phyloP scores from a whole-genome alignment of 1,284 basidiomycete genomes.

The Gymnopus androsaceus region DNA sequence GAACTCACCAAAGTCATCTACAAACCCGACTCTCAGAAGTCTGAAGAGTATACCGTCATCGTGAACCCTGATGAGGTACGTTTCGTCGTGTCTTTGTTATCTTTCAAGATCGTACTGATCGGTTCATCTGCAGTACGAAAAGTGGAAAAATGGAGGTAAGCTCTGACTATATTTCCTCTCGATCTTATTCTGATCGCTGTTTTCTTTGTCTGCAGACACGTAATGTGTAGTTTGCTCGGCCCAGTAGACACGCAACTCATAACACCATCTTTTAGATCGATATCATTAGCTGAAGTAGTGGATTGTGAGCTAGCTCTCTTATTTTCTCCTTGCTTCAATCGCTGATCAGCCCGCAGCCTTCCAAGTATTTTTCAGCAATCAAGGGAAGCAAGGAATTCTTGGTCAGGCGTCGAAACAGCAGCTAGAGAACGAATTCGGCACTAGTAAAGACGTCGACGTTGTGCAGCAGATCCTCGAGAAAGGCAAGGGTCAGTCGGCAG shows the following conservation, averaged over 20 bases:
- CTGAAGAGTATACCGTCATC: conserved; percentile 70
- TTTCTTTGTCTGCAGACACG: conserved; percentile 53
- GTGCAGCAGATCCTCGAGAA: conserved; percentile 58
- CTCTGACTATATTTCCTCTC: conserved; percentile 19
- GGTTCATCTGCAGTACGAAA: conserved; percentile 57
- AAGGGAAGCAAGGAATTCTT: conserved; percentile 73
- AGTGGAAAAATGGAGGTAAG: conserved; percentile 78
- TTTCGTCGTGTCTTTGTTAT: conserved; percentile 10
- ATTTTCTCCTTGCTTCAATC: conserved; percentile 1
- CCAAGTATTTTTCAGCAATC: conserved; percentile 53
- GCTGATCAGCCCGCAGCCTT: conserved; percentile 42
- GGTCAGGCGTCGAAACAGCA: conserved; percentile 75
- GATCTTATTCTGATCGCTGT: conserved; percentile 24
- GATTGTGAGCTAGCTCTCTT: conserved; percentile 57
- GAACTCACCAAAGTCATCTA: conserved; percentile 70
- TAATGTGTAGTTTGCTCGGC: conserved; percentile 41
- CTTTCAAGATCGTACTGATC: conserved; percentile 21
- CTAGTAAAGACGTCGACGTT: conserved; percentile 66
- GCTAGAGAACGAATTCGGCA: conserved; percentile 70
- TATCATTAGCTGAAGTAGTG: conserved; percentile 69
- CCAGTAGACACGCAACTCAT: conserved; percentile 19
- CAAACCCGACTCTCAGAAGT: conserved; percentile 63
- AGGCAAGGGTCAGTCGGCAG: conserved; percentile 57
- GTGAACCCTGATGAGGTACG: conserved; percentile 69
- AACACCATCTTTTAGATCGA: conserved; percentile 45